These are phyloP conservation scores for Umbelopsis isabellina DNA, from an alignment of 192 early-diverging fungal genomes.

Conservation along the genomic window DNA sequence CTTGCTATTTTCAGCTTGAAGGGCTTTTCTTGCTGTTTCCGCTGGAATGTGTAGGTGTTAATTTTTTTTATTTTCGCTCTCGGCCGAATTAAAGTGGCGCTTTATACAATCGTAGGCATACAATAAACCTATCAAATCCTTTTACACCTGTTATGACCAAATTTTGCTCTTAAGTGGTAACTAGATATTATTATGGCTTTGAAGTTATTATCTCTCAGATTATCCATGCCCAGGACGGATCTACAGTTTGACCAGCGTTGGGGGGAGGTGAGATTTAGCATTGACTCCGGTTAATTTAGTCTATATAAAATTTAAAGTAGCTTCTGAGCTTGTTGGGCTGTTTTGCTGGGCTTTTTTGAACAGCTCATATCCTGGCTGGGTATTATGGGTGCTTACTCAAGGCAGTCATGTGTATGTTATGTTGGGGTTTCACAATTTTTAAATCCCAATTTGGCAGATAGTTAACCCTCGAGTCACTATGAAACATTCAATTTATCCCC, in stretches of 20 bases:
- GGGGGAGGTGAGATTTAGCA: neutral
- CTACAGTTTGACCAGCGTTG: neutral
- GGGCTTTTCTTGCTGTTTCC: neutral
- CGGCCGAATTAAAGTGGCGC: conserved; percentile 17
- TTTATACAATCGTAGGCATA: neutral
- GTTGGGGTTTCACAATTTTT: conserved; percentile 23
- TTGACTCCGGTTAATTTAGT: too few species aligned
- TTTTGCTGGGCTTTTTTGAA: neutral
- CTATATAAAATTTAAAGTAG: too few species aligned
- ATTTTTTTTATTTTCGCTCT: neutral
- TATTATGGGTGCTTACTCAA: too few species aligned
- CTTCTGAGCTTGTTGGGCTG: neutral
- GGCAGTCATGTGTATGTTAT: conserved; percentile 12
- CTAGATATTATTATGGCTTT: too few species aligned
- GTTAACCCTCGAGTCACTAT: neutral
- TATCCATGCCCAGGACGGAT: too few species aligned
- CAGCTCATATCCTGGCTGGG: too few species aligned
- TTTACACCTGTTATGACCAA: neutral
- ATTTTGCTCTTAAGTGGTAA: neutral
- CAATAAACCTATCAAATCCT: neutral
- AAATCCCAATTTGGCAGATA: conserved; percentile 4
- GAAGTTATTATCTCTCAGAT: too few species aligned
- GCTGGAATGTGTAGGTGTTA: neutral
- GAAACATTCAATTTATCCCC: neutral
- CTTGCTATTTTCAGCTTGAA: too few species aligned